A percentile compares a stretch with the other conserved stretches of the same genome.
These are phyloP conservation scores for Wallacemonas sp. DNA, from an alignment of 208 protist genomes.

Conservation along the genomic window DNA sequence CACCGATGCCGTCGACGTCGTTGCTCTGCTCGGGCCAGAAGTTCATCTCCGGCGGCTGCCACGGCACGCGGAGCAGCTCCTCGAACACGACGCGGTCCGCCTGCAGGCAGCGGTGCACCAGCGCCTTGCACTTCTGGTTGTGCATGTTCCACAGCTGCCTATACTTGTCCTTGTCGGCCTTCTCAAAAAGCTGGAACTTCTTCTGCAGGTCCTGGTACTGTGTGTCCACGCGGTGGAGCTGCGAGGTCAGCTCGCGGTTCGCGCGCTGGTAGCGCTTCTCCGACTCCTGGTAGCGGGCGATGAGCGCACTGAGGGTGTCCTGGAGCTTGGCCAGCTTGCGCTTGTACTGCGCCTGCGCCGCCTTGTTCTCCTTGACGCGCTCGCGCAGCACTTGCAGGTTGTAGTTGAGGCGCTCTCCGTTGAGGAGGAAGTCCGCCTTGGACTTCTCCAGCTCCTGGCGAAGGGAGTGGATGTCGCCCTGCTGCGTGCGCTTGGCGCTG, in stretches of 20 bases:
- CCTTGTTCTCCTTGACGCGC: constrained; percentile 95
- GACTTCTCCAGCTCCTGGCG: constrained; percentile 95
- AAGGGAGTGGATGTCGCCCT: constrained; percentile 91
- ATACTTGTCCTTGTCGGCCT: constrained; percentile 93
- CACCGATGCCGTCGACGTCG: constrained; percentile 36
- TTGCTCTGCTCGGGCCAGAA: constrained; percentile 76
- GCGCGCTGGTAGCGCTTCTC: constrained; percentile 90
- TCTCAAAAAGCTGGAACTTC: constrained; percentile 95
- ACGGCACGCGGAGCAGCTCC: constrained; percentile 92
- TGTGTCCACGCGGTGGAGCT: constrained; percentile 91
- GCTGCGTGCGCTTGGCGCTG: constrained; percentile 67
- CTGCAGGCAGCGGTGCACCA: constrained; percentile 88
- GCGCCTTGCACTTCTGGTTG: constrained; percentile 88
- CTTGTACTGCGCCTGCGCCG: constrained; percentile 93
- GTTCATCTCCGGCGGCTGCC: constrained; percentile 80
- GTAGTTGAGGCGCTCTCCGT: constrained; percentile 96
- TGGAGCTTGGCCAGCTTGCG: constrained; percentile 87
- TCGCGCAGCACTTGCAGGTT: constrained; percentile 95
- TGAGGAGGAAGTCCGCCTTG: constrained; percentile 95
- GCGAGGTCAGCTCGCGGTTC: constrained; percentile 94
- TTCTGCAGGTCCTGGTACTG: constrained; percentile 96
- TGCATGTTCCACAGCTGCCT: constrained; percentile 95
- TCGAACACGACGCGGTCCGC: constrained; percentile 96
- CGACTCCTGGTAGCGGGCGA: constrained; percentile 90
- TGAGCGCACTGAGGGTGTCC: constrained; percentile 88